These are phyloP conservation scores for Jatropha multifida DNA, from an alignment of 441 rosid genomes.

Conservation along the genomic window DNA sequence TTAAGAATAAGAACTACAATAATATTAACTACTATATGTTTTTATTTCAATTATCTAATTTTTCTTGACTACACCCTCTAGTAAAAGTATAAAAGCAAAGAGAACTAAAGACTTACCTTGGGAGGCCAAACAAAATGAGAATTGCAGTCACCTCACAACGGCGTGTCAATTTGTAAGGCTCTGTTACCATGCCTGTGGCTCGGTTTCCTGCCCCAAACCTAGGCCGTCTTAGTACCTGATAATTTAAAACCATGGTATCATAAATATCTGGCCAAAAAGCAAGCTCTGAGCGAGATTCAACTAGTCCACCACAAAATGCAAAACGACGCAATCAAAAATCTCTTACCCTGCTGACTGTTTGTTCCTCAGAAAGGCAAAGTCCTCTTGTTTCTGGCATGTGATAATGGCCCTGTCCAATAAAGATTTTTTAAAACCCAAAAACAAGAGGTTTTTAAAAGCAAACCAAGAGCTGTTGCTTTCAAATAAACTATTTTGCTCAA, in stretches of 20 bases:
- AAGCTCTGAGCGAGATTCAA: constrained; percentile 2
- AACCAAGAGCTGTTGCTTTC: neutral
- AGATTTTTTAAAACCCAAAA: constrained; percentile 10
- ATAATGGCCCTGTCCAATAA: constrained; percentile 72
- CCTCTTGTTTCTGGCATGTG: constrained; percentile 99
- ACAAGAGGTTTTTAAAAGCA: neutral
- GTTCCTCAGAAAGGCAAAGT: constrained; percentile 97
- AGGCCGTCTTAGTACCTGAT: constrained; percentile 75
- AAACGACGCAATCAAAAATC: constrained; percentile 13
- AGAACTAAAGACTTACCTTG: constrained; percentile 53
- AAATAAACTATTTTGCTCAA: neutral
- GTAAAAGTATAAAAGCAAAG: constrained; percentile 6
- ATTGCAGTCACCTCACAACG: constrained; percentile 96
- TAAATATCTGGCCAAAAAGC: constrained; percentile 19
- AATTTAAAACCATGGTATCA: constrained; percentile 16
- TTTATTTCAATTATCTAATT: constrained; percentile 27
- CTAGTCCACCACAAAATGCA: constrained; percentile 11
- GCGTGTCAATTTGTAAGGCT: constrained; percentile 76
- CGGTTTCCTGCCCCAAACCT: constrained; percentile 67
- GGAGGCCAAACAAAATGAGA: constrained; percentile 91
- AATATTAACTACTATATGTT: neutral
- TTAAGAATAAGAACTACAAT: neutral
- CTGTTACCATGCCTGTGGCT: constrained; percentile 66
- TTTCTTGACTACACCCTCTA: constrained; percentile 15
- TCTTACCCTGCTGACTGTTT: constrained; percentile 76